Evolutionary conservation across 768 basidiomycete species (phyloP), one percentile per base, ranked within the genome.

Genomic region (Rhodosporidiobolus odoratus): DNA sequence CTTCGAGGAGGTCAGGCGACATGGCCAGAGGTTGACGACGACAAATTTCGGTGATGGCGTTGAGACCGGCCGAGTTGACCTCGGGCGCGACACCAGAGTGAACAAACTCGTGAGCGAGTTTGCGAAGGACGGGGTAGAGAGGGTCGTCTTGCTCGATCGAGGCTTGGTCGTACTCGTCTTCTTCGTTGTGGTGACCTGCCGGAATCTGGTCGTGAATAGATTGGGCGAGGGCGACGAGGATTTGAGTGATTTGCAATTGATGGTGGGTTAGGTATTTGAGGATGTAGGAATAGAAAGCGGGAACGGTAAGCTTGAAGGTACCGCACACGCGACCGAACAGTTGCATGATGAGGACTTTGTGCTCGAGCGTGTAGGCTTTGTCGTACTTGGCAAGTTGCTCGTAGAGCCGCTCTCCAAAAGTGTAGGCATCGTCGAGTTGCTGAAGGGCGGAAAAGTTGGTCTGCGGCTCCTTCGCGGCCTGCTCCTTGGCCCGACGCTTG

Each of bases 301-400:
- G 88, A 47, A 98, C 87, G 78, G 89, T 92, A 65, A 95, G 87
- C 79, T 92, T 94, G 82, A 98, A 94, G 3, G 85, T 82, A 37
- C 91, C 91, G 86, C 92, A 93, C 43, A 97, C 89, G 57, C 96
- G 88, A 7, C 92, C 90, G 54, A 98, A 85, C 59, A 99, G 88
- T 78, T 96, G 92, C 92, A 98, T 95, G 78, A 97, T 83, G 72
- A 98, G 84, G 66, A 99, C 89, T 81, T 96, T 97, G 83, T 98
- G 96, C 76, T 97, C 94, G 66, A 98, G 85, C 40, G 91, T 90
- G 78, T 91, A 92, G n/a, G 89, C 89, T 79, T 92, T 93, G 84
- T 98, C 95, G 79, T 93, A 87, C 53, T 83, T 84, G 75, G 86
- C 86, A 50, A 99, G 82, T 61, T 85, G 84, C 75, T 92, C 89